Conservation (phyloP, 257 asterid genomes). For the Solanum chmielewskii region DNA sequence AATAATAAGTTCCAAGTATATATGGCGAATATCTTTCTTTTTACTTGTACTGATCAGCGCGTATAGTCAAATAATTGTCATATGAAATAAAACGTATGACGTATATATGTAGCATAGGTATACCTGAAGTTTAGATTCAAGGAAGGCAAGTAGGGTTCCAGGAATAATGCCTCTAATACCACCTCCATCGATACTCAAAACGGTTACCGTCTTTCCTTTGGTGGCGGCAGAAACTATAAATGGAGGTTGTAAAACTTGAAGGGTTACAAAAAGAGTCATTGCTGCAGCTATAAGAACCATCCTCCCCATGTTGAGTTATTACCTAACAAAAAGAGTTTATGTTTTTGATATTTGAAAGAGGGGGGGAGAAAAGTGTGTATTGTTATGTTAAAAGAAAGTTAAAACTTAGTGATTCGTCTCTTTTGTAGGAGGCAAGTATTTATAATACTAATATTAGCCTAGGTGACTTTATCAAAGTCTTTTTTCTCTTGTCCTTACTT, state of each 20-base stretch:
- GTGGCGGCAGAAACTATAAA: conserved; percentile 10
- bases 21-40: neutral
- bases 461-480: neutral
- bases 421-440: neutral
- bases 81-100: neutral
- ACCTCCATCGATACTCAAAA: conserved; percentile 59
- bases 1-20: neutral
- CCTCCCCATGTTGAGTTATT: conserved; percentile 14
- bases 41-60: neutral
- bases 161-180: conserved; percentile 60
- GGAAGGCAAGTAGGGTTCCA: conserved; percentile 24
- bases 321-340: neutral
- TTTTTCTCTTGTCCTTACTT: neutral
- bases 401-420: neutral
- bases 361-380: neutral
- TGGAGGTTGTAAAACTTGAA: conserved; percentile 8
- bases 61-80: neutral
- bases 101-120: neutral
- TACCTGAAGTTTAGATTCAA: conserved; percentile 58
- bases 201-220: conserved; percentile 29
- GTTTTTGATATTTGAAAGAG: neutral
- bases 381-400: neutral
- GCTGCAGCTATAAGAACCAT: conserved; percentile 11
- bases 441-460: neutral
- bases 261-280: conserved; percentile 4